Base-by-base conservation (phyloP, 805 yeast genomes). In the Yarrowia yakushimensis region DNA sequence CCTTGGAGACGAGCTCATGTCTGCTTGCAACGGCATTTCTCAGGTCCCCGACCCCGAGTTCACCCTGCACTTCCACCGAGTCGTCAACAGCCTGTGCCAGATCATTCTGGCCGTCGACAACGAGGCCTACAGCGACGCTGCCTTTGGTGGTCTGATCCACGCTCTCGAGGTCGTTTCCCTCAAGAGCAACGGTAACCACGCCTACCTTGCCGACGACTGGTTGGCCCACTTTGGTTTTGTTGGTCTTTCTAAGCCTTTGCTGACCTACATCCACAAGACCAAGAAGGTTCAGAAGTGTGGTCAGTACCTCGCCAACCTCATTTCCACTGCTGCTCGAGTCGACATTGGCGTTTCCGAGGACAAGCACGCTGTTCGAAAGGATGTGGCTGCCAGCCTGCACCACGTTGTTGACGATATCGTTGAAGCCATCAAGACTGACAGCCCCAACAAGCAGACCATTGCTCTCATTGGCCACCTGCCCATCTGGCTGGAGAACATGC, bases 151-250 rank as follows among this genome's bases (percentile, higher is more conserved):
- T 20, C 46, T 55, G 22, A 39, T 55, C 22, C 61, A 55, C 39
- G 61, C 61, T 4, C 48, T 55, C 17, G 61, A 55, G 30, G 61
- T 41, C 8, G 39, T 55, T 2, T 30, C 61, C 13, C 30, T 39
- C 28, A 55, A 55, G 48, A 27, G 39, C 22, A 37, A 41, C 7
- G 61, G 61, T 20, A 41, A 39, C 48, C 48, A 55, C 30, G 27
- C 61, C 37, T 55, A 55, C 39, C 48, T 55, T 13, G 61, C 61
- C 17, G 61, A 55, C 22, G 61, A 55, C 36, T 55, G 61, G 61
- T 39, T 55, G 18, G n/a, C 48, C 11, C 61, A 41, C 30, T 55
- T 28, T 39, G 28, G 30, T 23, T 55, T 30, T 41, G 46, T 55
- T 13, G 61, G 61, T 5, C 6, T 55, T 10, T 20, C 61, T 48